Conservation (phyloP, 139 green algal genomes). For the Chlamydomonas sphaeroides region DNA sequence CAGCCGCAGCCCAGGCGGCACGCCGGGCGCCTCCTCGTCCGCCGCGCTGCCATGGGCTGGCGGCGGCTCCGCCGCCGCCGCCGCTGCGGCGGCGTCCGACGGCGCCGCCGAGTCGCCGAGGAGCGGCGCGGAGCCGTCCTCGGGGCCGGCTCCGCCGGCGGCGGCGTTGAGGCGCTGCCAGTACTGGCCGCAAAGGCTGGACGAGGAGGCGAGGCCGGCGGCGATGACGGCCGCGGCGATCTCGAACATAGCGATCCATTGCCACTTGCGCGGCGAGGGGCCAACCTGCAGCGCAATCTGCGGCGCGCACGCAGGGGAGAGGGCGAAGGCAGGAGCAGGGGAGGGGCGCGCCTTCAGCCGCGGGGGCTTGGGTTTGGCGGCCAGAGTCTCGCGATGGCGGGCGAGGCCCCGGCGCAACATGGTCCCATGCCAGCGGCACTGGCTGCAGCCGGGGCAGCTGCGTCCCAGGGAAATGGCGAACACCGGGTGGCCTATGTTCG, state of each 20-base stretch:
- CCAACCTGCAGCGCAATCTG: background rate
- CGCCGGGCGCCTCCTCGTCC: background rate
- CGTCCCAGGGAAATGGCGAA: too few species aligned
- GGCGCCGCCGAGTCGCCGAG: background rate
- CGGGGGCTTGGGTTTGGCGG: too few species aligned
- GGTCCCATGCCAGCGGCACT: too few species aligned
- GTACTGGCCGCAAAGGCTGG: conserved; percentile 47
- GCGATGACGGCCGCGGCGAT: conserved; percentile 42
- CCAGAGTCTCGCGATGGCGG: too few species aligned
- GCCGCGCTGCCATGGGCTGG: background rate
- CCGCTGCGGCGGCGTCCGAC: background rate
- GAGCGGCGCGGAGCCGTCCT: background rate
- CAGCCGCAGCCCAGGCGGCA: background rate
- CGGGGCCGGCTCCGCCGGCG: background rate
- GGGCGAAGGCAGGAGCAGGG: too few species aligned
- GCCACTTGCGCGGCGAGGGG: background rate
- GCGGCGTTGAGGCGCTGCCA: conserved; percentile 20
- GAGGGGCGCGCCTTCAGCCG: too few species aligned
- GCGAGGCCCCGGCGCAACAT: too few species aligned
- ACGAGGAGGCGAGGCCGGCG: conserved; percentile 12
- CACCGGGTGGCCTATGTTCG: too few species aligned
- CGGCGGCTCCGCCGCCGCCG: background rate
- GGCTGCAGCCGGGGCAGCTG: too few species aligned
- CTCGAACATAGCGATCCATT: conserved; percentile 75
- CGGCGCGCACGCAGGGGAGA: background rate